Percentiles rank a stretch among this genome's conserved stretches.
Conservation (phyloP, 441 rosid genomes). For the Gossypium lobatum region DNA sequence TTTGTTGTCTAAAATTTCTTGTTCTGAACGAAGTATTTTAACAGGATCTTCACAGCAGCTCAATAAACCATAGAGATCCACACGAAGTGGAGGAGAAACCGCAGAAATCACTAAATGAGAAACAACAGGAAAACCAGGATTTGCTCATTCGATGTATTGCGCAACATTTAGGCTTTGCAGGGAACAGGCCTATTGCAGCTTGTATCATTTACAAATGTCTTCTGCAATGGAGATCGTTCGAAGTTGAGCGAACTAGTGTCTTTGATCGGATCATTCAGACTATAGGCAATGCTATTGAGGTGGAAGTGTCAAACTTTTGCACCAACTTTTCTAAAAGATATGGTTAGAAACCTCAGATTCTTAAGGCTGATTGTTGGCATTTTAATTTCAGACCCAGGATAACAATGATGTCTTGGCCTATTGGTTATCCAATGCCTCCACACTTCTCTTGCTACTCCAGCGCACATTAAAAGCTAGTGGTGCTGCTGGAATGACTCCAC, state of each 20-base stretch:
- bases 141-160: slow-evolving; percentile 89
- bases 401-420: slow-evolving; percentile 87
- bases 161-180: slow-evolving; percentile 80
- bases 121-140: slow-evolving; percentile 97
- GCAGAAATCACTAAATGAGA: slow-evolving; percentile 89
- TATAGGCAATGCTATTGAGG: slow-evolving; percentile 96
- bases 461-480: slow-evolving; percentile 95
- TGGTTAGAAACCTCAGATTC: slow-evolving; percentile 6
- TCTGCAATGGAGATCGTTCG: slow-evolving; percentile 97
- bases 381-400: slow-evolving; percentile 69
- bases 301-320: slow-evolving; percentile 28
- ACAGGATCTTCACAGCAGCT: slow-evolving; percentile 79
- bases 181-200: slow-evolving; percentile 84
- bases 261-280: slow-evolving; percentile 95
- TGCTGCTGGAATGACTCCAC: slow-evolving; percentile 99
- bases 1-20: slow-evolving; percentile 4
- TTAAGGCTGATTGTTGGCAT: slow-evolving; percentile 19
- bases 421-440: slow-evolving; percentile 96
- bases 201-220: slow-evolving; percentile 95
- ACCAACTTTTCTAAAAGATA: background rate
- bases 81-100: slow-evolving; percentile 77
- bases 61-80: slow-evolving; percentile 63
- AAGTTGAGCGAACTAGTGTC: slow-evolving; percentile 92
- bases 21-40: slow-evolving; percentile 15
- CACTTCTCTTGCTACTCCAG: slow-evolving; percentile 91